Base-by-base conservation (phyloP, 257 asterid species). In the Cinchona pubescens region DNA sequence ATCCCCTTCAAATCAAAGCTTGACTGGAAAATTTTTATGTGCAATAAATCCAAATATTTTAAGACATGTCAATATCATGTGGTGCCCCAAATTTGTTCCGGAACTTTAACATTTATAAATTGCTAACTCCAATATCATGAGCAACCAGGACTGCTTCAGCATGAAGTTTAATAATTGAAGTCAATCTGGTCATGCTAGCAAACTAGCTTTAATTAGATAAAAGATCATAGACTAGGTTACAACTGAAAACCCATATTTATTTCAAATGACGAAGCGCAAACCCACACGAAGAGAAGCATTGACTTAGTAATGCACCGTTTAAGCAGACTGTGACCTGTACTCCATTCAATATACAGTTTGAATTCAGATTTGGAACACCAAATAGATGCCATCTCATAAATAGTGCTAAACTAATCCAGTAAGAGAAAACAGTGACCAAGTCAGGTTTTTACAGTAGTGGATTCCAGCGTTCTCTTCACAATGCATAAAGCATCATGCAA, bases 401-500 rank as follows among this genome's bases (percentile, higher is more conserved):
- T 15, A 42, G 61, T 21, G 35, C 35, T 11, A 42, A 60, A 61
- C 10, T 7, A 29, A 63, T 29, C 71, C 21, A 74, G n/a, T n/a
- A n/a, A n/a, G n/a, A n/a, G n/a, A n/a, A n/a, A n/a, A n/a, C n/a
- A n/a, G 62, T 6, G 14, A 71, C 25, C 29, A 37, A 71, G 30
- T 62, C 2, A 56, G 32, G 58, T 51, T 80, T 89, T 85, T 79
- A 94, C 97, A 2, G 97, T 92, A 67, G 86, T 87, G 68, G 97
- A 94, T 80, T 94, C 99, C 77, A 94, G 84, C 59, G 97, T 90
- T 83, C 99, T 87, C 81, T 94, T 94, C 74, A 94, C 99, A 69
- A 90, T 92, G 88, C 90, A 86, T 51, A 94, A 74, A 75, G 97
- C 93, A 82, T 94, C 97, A 81, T 94, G 97, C 88, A 94, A 78